Percentiles rank a stretch among this genome's conserved stretches.
Conservation (phyloP, 2,329 filamentous ascomycete species). For the Fusarium sp. region DNA sequence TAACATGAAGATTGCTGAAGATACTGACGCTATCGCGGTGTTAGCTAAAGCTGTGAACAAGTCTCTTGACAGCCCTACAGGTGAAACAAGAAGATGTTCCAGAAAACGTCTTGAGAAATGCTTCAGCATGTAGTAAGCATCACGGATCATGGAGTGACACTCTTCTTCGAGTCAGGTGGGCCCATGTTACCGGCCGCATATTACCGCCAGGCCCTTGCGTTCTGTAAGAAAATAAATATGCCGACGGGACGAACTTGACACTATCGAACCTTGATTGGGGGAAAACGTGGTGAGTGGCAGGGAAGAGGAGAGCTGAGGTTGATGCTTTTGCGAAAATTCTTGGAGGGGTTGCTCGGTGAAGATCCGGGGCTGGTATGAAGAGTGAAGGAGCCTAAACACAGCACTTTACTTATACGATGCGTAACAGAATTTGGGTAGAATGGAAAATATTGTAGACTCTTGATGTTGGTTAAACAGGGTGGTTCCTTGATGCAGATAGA, state of each 20-base stretch:
- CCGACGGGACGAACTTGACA: not conserved
- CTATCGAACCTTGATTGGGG: not conserved
- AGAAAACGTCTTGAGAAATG: not conserved
- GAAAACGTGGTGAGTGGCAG: not conserved
- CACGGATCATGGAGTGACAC: not conserved
- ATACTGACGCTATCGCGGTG: not conserved
- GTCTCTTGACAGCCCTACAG: not conserved
- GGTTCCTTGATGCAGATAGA: not conserved
- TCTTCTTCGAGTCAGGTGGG: slow-evolving; percentile 13
- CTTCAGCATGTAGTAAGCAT: too few relatives aligned
- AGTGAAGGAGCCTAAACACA: not conserved
- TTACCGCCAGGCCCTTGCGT: not conserved
- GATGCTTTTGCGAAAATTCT: not conserved
- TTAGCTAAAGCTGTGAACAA: not conserved
- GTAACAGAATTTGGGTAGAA: not conserved
- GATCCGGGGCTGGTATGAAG: not conserved
- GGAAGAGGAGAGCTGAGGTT: not conserved
- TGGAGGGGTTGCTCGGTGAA: not conserved
- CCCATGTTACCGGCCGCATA: slow-evolving; percentile 6
- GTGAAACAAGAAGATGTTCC: not conserved
- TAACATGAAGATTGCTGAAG: too few relatives aligned
- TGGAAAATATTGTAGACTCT: not conserved
- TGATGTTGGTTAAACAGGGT: not conserved
- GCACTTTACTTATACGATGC: not conserved
- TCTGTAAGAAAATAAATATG: not conserved